Evolutionary conservation across 148 eudicot genomes (phyloP), one percentile per base, ranked within the genome.

Genomic region (Rhododendron griersonianum): DNA sequence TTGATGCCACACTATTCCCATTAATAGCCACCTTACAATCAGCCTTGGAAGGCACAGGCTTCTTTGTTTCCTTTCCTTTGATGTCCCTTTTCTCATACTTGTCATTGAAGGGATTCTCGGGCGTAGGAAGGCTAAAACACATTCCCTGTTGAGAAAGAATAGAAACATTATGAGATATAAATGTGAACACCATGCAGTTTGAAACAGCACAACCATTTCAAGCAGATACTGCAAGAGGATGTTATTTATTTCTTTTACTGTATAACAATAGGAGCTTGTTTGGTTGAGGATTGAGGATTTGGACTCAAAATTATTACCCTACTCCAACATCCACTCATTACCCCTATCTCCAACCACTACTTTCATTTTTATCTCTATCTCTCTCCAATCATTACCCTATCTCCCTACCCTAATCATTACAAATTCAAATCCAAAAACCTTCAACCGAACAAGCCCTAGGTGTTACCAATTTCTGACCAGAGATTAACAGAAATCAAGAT

Each of bases 51-150:
- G 67, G 82, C 37, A 10, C 30, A 44, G 8, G 80, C 59, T 91
- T 92, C 89, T 94, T 94, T 21, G 28, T 75, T 82, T 92, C 87
- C 81, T 86, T 91, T 37, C 14, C 80, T 33, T 82, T 71, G 48
- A 57, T 28, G 81, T 89, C 91, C 28, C 71, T 30, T 78, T 86
- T 92, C n/a, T 89, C 93, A 48, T 86, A 84, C 33, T 89, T 90
- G 28, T 95, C 98, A 89, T 96, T 96, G 86, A 86, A 95, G 55
- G 98, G 99, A 83, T 96, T 94, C 86, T 95, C 96, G 2, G 86
- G 92, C 11, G 95, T 90, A 44, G 99, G 99, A 85, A 96, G 96
- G 90, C 96, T 96, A 91, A 87, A 96, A 86, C 99, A 96, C 98
- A 96, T 96, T 11, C 99, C 99, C 99, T 96, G 80, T 16, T 86